Evolutionary conservation across 2,329 filamentous ascomycete species (phyloP), one percentile per base, ranked within the genome.

Genomic region (Scopulariopsis brevicaulis): DNA sequence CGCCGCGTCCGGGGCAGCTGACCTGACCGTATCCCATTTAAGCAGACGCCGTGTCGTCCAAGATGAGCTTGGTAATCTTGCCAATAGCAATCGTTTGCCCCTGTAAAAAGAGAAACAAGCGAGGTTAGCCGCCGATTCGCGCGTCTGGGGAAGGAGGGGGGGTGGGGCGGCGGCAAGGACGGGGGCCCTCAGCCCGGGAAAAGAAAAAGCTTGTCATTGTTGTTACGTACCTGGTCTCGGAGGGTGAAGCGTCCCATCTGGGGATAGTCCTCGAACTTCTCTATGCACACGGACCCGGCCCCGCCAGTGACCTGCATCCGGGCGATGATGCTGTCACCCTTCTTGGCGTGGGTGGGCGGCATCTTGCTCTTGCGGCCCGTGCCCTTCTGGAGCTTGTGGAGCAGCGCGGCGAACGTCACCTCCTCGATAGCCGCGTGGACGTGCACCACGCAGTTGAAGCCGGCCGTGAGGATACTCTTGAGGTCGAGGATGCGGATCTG

Each of bases 31-130:
- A 53, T 24, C 50, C 56, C 37, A 32, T 51, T 58, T 58, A 58
- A 50, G 20, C 28, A 32, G 28, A n/a, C n/a, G n/a, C 22, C 56
- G 56, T 54, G 14, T 71, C 70, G 20, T 75, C 71, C 8, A 68
- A 74, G 65, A 84, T 78, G 62, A 99, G 82, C 81, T 92, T 96
- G 60, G 90, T 96, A 71, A 99, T 95, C 83, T 99, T 99, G 68
- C 94, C 94, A 76, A 99, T 99, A 59, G 94, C 94, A 77, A 99
- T 96, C 0, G 94, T 99, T 88, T 97, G 93, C 66, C 94, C 94
- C 86, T 97, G 68, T 58, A 69, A 50, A 24, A 22, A 53, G 6
- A 22, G 34, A 37, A 53, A 32, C 12, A 53, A n/a, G 6, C n/a
- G n/a, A 20, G 32, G 53, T 54, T 54, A 54, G 53, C 37, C 7